phyloP scores from a whole-genome alignment of 2,329 filamentous ascomycete species.

The Calonectria pseudoturangicola region DNA sequence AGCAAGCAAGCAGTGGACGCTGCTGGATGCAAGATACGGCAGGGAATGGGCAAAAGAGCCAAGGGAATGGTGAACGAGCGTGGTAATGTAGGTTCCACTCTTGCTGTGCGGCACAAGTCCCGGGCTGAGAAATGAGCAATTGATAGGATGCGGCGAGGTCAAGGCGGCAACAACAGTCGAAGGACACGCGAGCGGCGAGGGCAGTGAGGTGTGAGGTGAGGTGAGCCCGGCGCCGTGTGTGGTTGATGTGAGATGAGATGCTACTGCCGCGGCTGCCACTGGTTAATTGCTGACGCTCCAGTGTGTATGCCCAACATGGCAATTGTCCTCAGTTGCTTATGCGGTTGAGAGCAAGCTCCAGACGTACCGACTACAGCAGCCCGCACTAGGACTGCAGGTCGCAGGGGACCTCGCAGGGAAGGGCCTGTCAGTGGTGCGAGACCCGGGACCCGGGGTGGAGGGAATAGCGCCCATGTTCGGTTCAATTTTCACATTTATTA shows the following conservation, averaged over 20 bases:
- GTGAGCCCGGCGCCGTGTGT: background rate
- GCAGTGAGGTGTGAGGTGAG: slow-evolving; percentile 4
- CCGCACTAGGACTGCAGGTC: slow-evolving; percentile 30
- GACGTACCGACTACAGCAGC: slow-evolving; percentile 4
- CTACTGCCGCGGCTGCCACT: slow-evolving; percentile 39
- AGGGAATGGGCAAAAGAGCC: slow-evolving; percentile 16
- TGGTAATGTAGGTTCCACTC: slow-evolving; percentile 28
- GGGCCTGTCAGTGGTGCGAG: slow-evolving; percentile 29
- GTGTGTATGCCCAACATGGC: slow-evolving; percentile 24
- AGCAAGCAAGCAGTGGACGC: background rate
- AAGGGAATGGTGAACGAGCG: slow-evolving; percentile 28
- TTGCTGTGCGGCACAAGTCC: slow-evolving; percentile 24
- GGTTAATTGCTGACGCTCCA: slow-evolving; percentile 37
- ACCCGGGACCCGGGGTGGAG: slow-evolving; percentile 24
- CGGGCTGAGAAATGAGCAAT: slow-evolving; percentile 31
- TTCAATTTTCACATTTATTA: slow-evolving; percentile 27
- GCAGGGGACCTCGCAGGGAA: slow-evolving; percentile 36
- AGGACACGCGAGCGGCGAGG: slow-evolving; percentile 6
- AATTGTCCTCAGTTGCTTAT: slow-evolving; percentile 30
- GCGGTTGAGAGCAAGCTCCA: slow-evolving; percentile 32
- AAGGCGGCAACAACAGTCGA: slow-evolving; percentile 2
- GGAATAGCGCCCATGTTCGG: slow-evolving; percentile 20
- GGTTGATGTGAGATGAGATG: slow-evolving; percentile 24
- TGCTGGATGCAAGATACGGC: slow-evolving; percentile 10
- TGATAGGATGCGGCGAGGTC: slow-evolving; percentile 19